Evolutionary conservation across 768 basidiomycete genomes (phyloP).

Genomic region (Tylopilus intermedius): DNA sequence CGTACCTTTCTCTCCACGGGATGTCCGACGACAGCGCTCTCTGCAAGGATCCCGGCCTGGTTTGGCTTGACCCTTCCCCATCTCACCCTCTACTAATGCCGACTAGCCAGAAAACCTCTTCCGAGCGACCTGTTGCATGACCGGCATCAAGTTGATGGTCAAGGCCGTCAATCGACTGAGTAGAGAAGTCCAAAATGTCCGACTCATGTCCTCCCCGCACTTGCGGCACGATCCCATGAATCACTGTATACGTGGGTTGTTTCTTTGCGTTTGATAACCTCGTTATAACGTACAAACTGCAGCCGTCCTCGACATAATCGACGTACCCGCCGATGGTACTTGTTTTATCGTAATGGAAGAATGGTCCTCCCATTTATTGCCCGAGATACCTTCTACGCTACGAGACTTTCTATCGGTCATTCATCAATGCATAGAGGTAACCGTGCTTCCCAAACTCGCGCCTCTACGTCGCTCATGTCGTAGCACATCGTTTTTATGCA

Average conservation of each 20-base stretch:
- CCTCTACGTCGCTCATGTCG: not conserved
- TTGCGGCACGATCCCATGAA: conserved; percentile 60
- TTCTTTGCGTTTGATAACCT: not conserved
- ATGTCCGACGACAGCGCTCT: conserved; percentile 51
- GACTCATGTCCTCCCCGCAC: conserved; percentile 47
- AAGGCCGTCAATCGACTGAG: conserved; percentile 65
- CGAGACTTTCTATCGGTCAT: conserved; percentile 51
- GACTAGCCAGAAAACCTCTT: conserved; percentile 67
- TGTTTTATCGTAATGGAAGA: conserved; percentile 77
- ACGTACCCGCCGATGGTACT: conserved; percentile 45
- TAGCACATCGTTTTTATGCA: conserved; percentile 75
- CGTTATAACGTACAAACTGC: conserved; percentile 10
- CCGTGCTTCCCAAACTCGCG: not conserved
- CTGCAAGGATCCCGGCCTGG: conserved; percentile 69
- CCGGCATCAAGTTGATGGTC: conserved; percentile 52
- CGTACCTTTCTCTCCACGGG: conserved; percentile 31
- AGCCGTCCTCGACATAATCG: conserved; percentile 67
- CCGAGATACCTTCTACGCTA: conserved; percentile 47
- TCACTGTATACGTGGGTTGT: conserved; percentile 66
- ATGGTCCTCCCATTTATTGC: conserved; percentile 64
- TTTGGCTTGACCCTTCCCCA: conserved; percentile 29
- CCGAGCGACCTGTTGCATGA: conserved; percentile 51
- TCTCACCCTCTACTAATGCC: conserved; percentile 7
- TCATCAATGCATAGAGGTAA: conserved; percentile 67
- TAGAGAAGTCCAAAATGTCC: conserved; percentile 58